Base-by-base conservation (phyloP, 2,329 filamentous ascomycete genomes). In the Calonectria honghensis region DNA sequence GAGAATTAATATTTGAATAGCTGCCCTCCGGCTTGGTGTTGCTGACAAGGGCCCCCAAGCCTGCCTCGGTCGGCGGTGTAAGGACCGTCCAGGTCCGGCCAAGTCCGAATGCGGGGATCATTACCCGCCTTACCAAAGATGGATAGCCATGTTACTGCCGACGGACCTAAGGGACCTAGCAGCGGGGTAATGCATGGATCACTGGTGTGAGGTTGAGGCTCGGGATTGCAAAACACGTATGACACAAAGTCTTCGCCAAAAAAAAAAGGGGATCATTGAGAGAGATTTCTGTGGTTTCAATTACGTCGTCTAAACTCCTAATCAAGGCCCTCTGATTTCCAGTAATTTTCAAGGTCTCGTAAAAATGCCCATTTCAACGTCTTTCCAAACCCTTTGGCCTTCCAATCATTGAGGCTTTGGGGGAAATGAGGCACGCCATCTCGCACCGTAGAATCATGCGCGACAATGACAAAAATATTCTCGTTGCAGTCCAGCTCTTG, bases 351-450 rank as follows among this genome's bases (percentile, higher is more conserved):
- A 6, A 79, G 37, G 41, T 79, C 78, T 2, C 78, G 69, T 4
- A 79, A 32, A 16, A 79, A 79, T 11, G 78, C 52, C 78, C 78
- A 79, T 20, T 76, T 79, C 52, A 79, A 59, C 0, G 65, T 71
- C 6, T 73, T 57, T 0, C 78, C 78, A 27, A 73, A 70, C 0
- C 77, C 78, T 11, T 18, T 73, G 6, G 27, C 45, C n/a, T 79
- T 78, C 78, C 78, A 79, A 68, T 74, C 67, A 27, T 79, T 79
- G 0, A 79, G 7, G 5, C 73, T 79, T 18, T 71, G 11, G 0
- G 78, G 78, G 4, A 79, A 79, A 45, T 79, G 78, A 9, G 78
- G 59, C n/a, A 79, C 78, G 2, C 78, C 78, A 69, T 79, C 78
- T 6, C 78, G 65, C 0, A 79, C 74, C 0, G 76, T 79, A 6